Base-by-base conservation (phyloP, 2,329 filamentous ascomycete species). In the Westerdykella sp. region DNA sequence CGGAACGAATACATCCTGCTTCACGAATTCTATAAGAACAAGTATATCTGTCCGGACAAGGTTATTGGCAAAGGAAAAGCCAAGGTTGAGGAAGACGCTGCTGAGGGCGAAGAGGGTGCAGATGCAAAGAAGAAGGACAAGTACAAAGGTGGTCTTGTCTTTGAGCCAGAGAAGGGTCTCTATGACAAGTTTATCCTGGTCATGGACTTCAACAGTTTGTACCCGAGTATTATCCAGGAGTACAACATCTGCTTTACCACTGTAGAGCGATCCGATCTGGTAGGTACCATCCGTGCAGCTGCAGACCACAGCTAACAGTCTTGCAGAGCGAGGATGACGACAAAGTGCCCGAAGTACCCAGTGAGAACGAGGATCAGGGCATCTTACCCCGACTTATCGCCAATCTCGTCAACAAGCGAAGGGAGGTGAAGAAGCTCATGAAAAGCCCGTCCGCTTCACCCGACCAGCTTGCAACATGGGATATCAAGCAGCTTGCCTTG, bases 191-290 rank as follows among this genome's bases (percentile, higher is more conserved):
- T 94, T 67, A 86, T 98, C 42, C 79, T 98, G 43, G 94, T 98
- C 68, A 98, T 98, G 94, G 93, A 98, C 74, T 98, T 98, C 75
- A 98, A 98, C 77, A 96, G 90, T 57, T 75, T 98, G 49, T 98
- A 98, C 60, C 93, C 93, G 25, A 96, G 88, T 62, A 97, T 98
- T 61, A 98, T 98, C 48, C 94, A 98, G 63, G 94, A 98, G 76
- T 98, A 83, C 73, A 98, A 98, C 69, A 98, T 98, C 56, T 98
- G 94, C 73, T 98, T 98, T 69, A 98, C 93, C 2, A 98, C 94
- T 0, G 89, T 98, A 6, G 87, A 97, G 48, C 78, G 93, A 55
- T 75, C 79, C 34, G 73, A 79, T 47, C 71, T 84, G 56, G 85
- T 88, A 77, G 9, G 25, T 28, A 28, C 25, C 7, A 9, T 12